These are phyloP conservation scores for Suillus discolor DNA, from an alignment of 768 basidiomycete species.

Conservation along the genomic window DNA sequence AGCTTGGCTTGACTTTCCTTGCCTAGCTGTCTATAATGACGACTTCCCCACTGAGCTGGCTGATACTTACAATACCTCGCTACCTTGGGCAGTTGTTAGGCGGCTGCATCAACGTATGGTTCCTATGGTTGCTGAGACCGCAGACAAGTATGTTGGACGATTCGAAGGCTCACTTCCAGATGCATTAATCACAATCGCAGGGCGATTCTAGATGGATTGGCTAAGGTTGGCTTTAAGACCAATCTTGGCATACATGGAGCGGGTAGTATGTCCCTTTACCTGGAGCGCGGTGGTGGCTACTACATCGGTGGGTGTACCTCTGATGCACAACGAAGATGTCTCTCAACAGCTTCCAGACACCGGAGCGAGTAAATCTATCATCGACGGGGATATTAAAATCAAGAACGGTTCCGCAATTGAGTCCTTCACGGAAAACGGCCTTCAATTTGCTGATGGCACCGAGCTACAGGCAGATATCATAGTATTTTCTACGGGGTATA, in stretches of 20 bases:
- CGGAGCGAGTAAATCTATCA: slow-evolving; percentile 46
- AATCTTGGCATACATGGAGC: slow-evolving; percentile 36
- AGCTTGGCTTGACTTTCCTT: no score
- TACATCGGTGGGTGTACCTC: slow-evolving; percentile 36
- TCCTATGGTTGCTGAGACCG: slow-evolving; percentile 22
- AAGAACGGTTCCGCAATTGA: slow-evolving; percentile 43
- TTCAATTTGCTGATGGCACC: slow-evolving; percentile 32
- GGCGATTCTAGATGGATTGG: slow-evolving; percentile 39
- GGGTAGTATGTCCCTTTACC: slow-evolving; percentile 33
- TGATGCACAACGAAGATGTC: neutral
- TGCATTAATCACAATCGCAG: slow-evolving; percentile 18
- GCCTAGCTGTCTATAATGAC: no score
- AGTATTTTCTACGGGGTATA: slow-evolving; percentile 34
- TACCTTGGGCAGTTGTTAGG: slow-evolving; percentile 20
- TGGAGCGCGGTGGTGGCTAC: slow-evolving; percentile 38
- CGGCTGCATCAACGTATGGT: slow-evolving; percentile 24
- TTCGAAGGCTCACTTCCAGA: neutral
- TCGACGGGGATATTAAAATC: slow-evolving; percentile 51
- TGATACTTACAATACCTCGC: slow-evolving; percentile 19
- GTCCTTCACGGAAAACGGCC: slow-evolving; percentile 33
- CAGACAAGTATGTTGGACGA: slow-evolving; percentile 25
- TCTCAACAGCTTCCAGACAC: slow-evolving; percentile 23
- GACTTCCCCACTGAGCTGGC: slow-evolving; percentile 26
- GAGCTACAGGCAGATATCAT: slow-evolving; percentile 35
- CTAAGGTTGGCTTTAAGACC: slow-evolving; percentile 40